Percentiles rank a stretch among this genome's conserved stretches.
phyloP scores from a whole-genome alignment of 208 protist species.

The Trypanosoma congolense region DNA sequence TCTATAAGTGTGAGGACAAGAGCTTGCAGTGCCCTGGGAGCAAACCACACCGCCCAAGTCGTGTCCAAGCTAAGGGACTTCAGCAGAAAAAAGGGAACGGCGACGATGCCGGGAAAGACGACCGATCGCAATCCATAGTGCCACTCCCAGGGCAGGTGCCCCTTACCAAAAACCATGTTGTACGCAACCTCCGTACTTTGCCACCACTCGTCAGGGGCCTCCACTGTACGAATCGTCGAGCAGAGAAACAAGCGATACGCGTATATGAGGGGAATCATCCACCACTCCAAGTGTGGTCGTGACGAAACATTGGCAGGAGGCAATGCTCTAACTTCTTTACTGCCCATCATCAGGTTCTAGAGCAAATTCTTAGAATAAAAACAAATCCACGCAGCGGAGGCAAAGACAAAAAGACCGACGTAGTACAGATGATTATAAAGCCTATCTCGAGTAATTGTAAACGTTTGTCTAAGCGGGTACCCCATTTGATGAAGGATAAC shows the following conservation, averaged over 20 bases:
- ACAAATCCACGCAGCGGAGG: no score
- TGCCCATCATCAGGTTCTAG: no score
- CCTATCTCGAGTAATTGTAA: no score
- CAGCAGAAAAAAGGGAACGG: slow-evolving; percentile 44
- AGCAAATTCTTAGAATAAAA: no score
- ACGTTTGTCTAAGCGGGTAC: no score
- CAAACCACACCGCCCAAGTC: slow-evolving; percentile 41
- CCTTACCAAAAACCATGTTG: slow-evolving; percentile 67
- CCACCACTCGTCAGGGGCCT: slow-evolving; percentile 87
- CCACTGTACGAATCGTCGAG: slow-evolving; percentile 37
- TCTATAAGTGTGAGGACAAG: slow-evolving; percentile 42
- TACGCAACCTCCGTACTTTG: slow-evolving; percentile 84
- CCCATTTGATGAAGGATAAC: no score
- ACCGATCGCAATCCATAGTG: slow-evolving; percentile 61
- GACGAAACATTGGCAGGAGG: slow-evolving; percentile 1
- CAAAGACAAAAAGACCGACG: no score
- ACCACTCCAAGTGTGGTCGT: slow-evolving; percentile 7
- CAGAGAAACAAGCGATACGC: slow-evolving; percentile 48
- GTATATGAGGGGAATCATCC: slow-evolving; percentile 18
- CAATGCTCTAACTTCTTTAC: no score
- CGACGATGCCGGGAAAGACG: slow-evolving; percentile 58
- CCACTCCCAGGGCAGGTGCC: slow-evolving; percentile 84
- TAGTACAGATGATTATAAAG: no score
- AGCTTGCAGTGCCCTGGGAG: slow-evolving; percentile 40
- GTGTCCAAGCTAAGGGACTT: slow-evolving; percentile 52